These are phyloP conservation scores for Entoloma clypeatum DNA, from an alignment of 1,284 basidiomycete species.

Conservation along the genomic window DNA sequence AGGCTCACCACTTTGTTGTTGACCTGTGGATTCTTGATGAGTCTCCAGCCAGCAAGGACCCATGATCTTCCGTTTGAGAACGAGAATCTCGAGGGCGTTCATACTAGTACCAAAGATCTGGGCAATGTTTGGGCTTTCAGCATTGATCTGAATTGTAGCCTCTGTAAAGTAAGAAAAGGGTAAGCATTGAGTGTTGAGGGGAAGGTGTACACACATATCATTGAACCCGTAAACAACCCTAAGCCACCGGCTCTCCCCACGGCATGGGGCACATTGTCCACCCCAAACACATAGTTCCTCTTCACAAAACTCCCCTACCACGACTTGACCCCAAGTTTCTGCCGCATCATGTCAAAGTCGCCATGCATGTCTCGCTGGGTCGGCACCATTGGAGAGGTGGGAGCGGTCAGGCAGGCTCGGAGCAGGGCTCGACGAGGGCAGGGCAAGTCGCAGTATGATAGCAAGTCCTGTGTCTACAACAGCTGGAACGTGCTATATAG, in stretches of 20 bases:
- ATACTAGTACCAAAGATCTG: slow-evolving; percentile 93
- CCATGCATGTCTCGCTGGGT: slow-evolving; percentile 68
- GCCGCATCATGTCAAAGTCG: slow-evolving; percentile 82
- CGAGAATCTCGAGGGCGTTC: slow-evolving; percentile 89
- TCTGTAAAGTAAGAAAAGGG: slow-evolving; percentile 36
- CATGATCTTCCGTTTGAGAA: slow-evolving; percentile 96
- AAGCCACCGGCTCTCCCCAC: slow-evolving; percentile 82
- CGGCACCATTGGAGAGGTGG: too few species aligned
- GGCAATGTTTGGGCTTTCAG: slow-evolving; percentile 81
- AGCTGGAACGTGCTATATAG: too few species aligned
- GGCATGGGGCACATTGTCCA: slow-evolving; percentile 79
- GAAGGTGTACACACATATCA: slow-evolving; percentile 41
- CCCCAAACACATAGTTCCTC: slow-evolving; percentile 92
- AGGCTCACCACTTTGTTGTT: slow-evolving; percentile 71
- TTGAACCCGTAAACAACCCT: slow-evolving; percentile 88
- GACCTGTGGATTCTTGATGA: slow-evolving; percentile 72
- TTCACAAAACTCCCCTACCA: slow-evolving; percentile 85
- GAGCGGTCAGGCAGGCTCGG: too few species aligned
- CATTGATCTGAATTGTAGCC: slow-evolving; percentile 62
- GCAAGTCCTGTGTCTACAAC: too few species aligned
- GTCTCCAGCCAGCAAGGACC: slow-evolving; percentile 96
- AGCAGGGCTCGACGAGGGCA: too few species aligned
- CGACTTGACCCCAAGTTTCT: slow-evolving; percentile 71
- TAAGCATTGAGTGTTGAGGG: not conserved
- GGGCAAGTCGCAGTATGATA: too few species aligned